These are phyloP conservation scores for Rhizopogon roseolus DNA, from an alignment of 768 basidiomycete species.

Conservation along the genomic window DNA sequence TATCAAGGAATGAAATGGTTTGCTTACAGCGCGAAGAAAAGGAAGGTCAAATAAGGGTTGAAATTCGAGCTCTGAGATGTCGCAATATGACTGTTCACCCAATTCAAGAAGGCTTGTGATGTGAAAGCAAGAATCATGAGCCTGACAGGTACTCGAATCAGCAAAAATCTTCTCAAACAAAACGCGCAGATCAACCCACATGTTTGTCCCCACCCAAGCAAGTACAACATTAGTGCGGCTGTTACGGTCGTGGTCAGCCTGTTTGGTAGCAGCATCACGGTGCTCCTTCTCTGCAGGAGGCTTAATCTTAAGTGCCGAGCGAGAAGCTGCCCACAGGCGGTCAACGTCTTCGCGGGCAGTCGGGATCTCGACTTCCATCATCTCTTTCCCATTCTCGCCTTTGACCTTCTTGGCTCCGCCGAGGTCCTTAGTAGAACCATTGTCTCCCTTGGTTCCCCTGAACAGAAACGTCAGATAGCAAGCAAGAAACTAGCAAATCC, in stretches of 20 bases:
- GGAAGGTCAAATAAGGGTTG: slow-evolving; percentile 86
- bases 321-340: slow-evolving; percentile 77
- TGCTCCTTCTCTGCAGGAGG: slow-evolving; percentile 74
- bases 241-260: slow-evolving; percentile 81
- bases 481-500: background rate
- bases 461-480: background rate
- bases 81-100: slow-evolving; percentile 58
- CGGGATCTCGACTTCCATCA: slow-evolving; percentile 83
- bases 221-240: slow-evolving; percentile 83
- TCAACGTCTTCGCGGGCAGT: slow-evolving; percentile 85
- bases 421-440: slow-evolving; percentile 81
- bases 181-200: slow-evolving; percentile 40
- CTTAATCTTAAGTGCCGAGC: slow-evolving; percentile 61
- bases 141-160: slow-evolving; percentile 28
- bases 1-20: background rate
- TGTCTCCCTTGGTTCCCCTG: slow-evolving; percentile 91
- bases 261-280: slow-evolving; percentile 84
- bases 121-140: slow-evolving; percentile 73
- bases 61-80: slow-evolving; percentile 51
- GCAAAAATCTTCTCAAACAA: background rate
- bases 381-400: slow-evolving; percentile 77
- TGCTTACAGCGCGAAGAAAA: slow-evolving; percentile 62
- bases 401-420: slow-evolving; percentile 89
- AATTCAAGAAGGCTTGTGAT: slow-evolving; percentile 68
- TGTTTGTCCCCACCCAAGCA: slow-evolving; percentile 81